Conservation (phyloP, 768 basidiomycete genomes). For the Russula foetens region DNA sequence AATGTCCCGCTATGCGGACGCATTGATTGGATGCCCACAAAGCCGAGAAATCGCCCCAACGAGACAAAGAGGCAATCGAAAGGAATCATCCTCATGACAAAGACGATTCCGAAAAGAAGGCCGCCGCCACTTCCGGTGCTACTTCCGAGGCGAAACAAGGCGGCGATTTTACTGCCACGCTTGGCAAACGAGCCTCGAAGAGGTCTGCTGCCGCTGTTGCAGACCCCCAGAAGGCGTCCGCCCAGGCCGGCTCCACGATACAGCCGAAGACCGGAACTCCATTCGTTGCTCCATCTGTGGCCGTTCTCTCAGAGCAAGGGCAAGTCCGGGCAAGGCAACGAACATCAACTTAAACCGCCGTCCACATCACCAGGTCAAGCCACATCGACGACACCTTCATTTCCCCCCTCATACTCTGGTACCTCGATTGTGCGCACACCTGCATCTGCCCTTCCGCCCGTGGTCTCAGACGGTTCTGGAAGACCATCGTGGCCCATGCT, state of each 20-base stretch:
- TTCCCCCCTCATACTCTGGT: too few species aligned
- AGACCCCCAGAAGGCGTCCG: conserved; percentile 7
- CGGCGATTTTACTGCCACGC: conserved; percentile 20
- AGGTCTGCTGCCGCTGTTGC: conserved; percentile 20
- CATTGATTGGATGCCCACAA: conserved; percentile 91
- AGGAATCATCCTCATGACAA: conserved; percentile 70
- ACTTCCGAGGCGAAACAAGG: too few species aligned
- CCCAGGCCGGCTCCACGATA: too few species aligned
- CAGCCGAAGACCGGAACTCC: conserved; percentile 5
- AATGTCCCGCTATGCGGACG: conserved; percentile 57
- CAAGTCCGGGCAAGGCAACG: conserved; percentile 6
- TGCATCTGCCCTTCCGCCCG: conserved; percentile 15
- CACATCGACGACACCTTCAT: too few species aligned
- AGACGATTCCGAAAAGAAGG: too few species aligned
- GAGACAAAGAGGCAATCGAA: conserved; percentile 64
- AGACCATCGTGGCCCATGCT: too few species aligned
- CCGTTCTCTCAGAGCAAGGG: neutral
- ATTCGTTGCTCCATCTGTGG: neutral
- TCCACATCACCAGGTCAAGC: neutral
- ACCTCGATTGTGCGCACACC: conserved; percentile 10
- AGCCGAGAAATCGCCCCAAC: conserved; percentile 61
- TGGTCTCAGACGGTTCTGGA: conserved; percentile 30
- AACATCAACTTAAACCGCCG: neutral
- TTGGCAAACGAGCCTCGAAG: too few species aligned
- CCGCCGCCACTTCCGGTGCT: too few species aligned